Evolutionary conservation across 1,284 basidiomycete species (phyloP), one percentile per base, ranked within the genome.

Genomic region (Naganishia cerealis): DNA sequence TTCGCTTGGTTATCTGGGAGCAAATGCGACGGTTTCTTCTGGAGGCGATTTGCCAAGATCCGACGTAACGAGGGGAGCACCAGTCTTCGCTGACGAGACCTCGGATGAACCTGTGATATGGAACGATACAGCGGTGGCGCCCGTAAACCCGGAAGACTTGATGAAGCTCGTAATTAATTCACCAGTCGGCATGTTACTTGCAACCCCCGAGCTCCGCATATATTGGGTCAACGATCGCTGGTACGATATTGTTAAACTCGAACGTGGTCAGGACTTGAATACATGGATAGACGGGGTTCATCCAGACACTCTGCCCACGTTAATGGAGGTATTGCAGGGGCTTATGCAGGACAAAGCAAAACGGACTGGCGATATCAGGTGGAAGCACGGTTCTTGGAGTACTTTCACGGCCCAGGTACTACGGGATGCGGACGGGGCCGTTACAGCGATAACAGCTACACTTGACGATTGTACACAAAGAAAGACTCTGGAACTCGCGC

Each of bases 121-220:
- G 59, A n/a, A 52, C 59, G 59, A 40, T 39, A 39, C 38, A 3
- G 16, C 48, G 36, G 48, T 53, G 9, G 59, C 59, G 24, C 59
- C 59, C 10, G 59, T 62, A 8, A 62, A 62, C 24, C 18, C 48
- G n/a, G 48, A 52, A 53, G 59, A 62, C 26, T 38, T 62, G 5
- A 48, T 40, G 8, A 62, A 53, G 4, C 59, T 62, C 12, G 59
- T 48, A 26, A 13, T 39, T 9, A n/a, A 62, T 40, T 62, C 59
- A n/a, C 59, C 67, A n/a, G 56, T 70, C 58, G 68, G 68, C 4
- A 46, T 70, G 57, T 65, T 70, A 7, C 48, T 63, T 24, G 65
- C 65, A 18, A 67, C 53, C 12, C 48, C 57, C 12, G 53, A 63
- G n/a, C 57, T 59, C 33, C 66, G 56, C 26, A 21, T 70, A 12